Conservation (phyloP, 768 basidiomycete genomes). For the Tulasnella sp. region DNA sequence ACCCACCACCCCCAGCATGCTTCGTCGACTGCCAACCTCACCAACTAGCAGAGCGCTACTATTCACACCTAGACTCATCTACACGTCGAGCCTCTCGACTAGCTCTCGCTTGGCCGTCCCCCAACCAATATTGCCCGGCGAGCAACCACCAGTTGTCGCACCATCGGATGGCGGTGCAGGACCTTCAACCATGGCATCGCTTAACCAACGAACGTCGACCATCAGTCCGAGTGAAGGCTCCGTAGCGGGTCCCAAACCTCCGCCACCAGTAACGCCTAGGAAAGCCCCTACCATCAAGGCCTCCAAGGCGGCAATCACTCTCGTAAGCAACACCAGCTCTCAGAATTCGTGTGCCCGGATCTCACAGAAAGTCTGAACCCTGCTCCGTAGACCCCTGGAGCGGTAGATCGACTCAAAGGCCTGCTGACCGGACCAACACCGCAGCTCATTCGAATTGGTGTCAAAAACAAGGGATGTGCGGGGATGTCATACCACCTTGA, state of each 20-base stretch:
- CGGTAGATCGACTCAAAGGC: conserved; percentile 70
- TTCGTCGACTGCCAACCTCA: background rate
- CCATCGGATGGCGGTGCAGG: background rate
- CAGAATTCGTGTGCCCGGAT: conserved; percentile 15
- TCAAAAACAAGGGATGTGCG: conserved; percentile 97
- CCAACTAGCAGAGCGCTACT: background rate
- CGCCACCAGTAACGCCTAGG: conserved; percentile 69
- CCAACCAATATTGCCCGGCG: conserved; percentile 11
- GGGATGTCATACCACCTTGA: conserved; percentile 83
- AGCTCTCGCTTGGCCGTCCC: background rate
- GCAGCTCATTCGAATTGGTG: conserved; percentile 91
- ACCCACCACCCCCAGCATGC: background rate
- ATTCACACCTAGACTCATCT: background rate
- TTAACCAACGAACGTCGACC: background rate
- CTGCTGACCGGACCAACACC: conserved; percentile 83
- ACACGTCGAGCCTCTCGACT: background rate
- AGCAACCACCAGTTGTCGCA: conserved; percentile 25
- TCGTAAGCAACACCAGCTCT: conserved; percentile 53
- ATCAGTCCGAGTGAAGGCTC: conserved; percentile 16
- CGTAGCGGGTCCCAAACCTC: conserved; percentile 30
- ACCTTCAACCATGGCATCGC: conserved; percentile 8
- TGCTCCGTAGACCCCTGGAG: conserved; percentile 68
- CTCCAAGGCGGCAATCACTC: conserved; percentile 74
- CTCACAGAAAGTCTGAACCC: conserved; percentile 23
- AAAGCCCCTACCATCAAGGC: conserved; percentile 69